phyloP scores from a whole-genome alignment of 805 yeast species.

The Starmerella roubikii region DNA sequence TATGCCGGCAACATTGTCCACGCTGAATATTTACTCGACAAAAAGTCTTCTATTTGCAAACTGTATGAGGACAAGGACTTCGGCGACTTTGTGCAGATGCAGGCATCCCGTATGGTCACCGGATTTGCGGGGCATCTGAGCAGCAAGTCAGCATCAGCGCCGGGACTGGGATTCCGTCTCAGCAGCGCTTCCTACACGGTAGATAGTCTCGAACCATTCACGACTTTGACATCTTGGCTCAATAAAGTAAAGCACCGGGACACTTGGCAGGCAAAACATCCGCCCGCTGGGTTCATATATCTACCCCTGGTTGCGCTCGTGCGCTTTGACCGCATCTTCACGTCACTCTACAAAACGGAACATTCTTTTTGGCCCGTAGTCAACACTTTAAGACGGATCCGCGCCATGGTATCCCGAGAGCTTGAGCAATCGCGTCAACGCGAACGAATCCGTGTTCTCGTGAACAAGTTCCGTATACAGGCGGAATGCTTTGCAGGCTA shows the following conservation, averaged over 20 bases:
- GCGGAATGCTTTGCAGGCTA: constrained; percentile 4
- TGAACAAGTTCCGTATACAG: constrained; percentile 4
- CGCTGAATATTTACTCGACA: constrained; percentile 6
- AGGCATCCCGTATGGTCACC: neutral
- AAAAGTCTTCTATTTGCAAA: neutral
- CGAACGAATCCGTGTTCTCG: neutral
- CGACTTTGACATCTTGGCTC: constrained; percentile 4
- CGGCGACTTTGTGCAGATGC: neutral
- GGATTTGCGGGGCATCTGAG: neutral
- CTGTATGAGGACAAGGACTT: constrained; percentile 7
- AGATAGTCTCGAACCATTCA: neutral
- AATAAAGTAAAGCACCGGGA: neutral
- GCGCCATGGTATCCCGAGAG: neutral
- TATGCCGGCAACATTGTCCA: constrained; percentile 5
- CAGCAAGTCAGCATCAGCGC: neutral
- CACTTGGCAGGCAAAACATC: neutral
- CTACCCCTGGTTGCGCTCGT: constrained; percentile 9
- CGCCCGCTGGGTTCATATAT: constrained; percentile 4
- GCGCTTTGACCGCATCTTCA: constrained; percentile 12
- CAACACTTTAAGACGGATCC: neutral
- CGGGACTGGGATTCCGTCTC: neutral
- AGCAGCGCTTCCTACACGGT: neutral
- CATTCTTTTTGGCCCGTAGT: constrained; percentile 1
- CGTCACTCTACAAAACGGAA: constrained; percentile 3
- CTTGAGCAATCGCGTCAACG: neutral